These are phyloP conservation scores for Ramaria sp. DNA, from an alignment of 768 basidiomycete genomes.

Conservation along the genomic window DNA sequence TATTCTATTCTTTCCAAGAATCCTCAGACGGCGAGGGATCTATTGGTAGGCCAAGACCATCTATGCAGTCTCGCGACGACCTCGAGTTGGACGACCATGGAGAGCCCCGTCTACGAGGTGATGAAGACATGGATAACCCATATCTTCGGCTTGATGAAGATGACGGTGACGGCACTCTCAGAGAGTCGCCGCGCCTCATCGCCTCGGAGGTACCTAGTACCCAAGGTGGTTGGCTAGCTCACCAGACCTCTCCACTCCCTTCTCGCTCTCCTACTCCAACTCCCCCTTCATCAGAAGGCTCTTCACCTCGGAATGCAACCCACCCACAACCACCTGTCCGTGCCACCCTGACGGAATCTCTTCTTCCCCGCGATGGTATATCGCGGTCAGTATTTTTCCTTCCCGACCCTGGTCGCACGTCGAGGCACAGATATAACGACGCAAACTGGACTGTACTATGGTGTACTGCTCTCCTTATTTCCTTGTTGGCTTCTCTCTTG, in stretches of 20 bases:
- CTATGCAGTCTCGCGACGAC: slow-evolving; percentile 41
- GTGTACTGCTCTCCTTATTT: slow-evolving; percentile 47
- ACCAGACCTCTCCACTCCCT: slow-evolving; percentile 53
- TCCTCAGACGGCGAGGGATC: slow-evolving; percentile 63
- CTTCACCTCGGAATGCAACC: slow-evolving; percentile 14
- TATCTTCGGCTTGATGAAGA: slow-evolving; percentile 70
- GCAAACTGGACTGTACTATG: slow-evolving; percentile 61
- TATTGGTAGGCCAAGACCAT: slow-evolving; percentile 23
- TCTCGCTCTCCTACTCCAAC: slow-evolving; percentile 35
- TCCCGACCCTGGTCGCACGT: slow-evolving; percentile 64
- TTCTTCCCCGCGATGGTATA: slow-evolving; percentile 64
- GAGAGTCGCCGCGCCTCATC: slow-evolving; percentile 28
- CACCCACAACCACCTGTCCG: slow-evolving; percentile 8
- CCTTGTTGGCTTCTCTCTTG: slow-evolving; percentile 52
- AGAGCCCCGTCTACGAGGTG: slow-evolving; percentile 48
- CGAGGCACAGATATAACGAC: slow-evolving; percentile 66
- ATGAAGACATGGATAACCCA: slow-evolving; percentile 57
- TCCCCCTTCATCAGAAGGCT: slow-evolving; percentile 34
- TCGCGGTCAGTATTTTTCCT: slow-evolving; percentile 63
- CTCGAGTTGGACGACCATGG: slow-evolving; percentile 29
- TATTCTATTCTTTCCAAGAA: slow-evolving; percentile 69
- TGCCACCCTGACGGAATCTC: slow-evolving; percentile 60
- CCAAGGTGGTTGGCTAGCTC: slow-evolving; percentile 59
- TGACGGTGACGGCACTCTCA: slow-evolving; percentile 20
- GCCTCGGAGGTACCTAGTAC: slow-evolving; percentile 23